Evolutionary conservation across 345 rosid species (phyloP).

Genomic region (Leavenworthia alabamica): DNA sequence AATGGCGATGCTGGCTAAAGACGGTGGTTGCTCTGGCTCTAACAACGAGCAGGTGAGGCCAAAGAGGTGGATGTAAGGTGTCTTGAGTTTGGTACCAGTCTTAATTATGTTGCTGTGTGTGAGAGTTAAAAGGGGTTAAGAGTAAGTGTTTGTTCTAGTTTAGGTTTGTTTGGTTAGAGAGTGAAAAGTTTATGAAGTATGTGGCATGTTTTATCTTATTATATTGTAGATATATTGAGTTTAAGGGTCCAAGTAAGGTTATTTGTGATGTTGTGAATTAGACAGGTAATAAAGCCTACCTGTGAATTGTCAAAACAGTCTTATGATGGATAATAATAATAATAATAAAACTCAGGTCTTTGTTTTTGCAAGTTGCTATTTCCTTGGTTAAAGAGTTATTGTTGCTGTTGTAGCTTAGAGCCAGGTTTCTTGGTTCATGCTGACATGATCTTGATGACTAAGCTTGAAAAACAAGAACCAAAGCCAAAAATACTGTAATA

Average conservation of each 20-base stretch:
- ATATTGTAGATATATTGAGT: conserved; percentile 27
- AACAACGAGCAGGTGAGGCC: conserved; percentile 23
- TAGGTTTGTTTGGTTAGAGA: conserved; percentile 17
- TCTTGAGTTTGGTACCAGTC: no score
- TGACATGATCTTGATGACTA: no score
- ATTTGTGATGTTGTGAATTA: conserved; percentile 9
- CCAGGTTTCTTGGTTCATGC: no score
- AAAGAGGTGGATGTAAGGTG: conserved; percentile 48
- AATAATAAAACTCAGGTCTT: conserved; percentile 15
- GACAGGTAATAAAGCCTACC: conserved; percentile 6
- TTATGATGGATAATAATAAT: conserved; percentile 18
- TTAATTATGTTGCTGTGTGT: not conserved
- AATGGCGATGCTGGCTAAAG: conserved; percentile 58
- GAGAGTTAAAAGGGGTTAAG: conserved; percentile 6
- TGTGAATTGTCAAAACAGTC: conserved; percentile 24
- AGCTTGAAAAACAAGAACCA: no score
- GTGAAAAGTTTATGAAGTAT: not conserved
- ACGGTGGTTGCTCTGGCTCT: conserved; percentile 35
- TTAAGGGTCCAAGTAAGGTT: conserved; percentile 9
- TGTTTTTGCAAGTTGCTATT: conserved; percentile 7
- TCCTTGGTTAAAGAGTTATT: not conserved
- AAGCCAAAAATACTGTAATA: no score
- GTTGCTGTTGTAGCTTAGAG: no score
- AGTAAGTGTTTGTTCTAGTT: conserved; percentile 14
- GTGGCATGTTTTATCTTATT: not conserved